phyloP scores from a whole-genome alignment of 106 monocot species.

The Dioscorea zingiberensis region DNA sequence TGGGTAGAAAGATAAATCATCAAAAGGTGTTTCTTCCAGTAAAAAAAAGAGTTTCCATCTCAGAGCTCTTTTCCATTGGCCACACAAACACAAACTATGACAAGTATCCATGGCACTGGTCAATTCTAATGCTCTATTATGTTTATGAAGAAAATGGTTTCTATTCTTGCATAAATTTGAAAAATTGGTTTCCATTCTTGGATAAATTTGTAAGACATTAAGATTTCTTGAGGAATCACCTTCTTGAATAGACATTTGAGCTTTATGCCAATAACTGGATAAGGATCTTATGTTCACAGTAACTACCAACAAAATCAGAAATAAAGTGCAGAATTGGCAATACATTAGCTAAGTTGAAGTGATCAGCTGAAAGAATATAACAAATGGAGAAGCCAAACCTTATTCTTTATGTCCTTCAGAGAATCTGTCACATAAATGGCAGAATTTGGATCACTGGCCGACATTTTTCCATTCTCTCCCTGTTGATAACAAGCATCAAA shows the following conservation, averaged over 20 bases:
- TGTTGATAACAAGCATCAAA: conserved; percentile 23
- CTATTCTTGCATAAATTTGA: no score
- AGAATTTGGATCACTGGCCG: conserved; percentile 97
- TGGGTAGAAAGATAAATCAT: no score
- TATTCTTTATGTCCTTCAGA: conserved; percentile 87
- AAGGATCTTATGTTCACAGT: neutral
- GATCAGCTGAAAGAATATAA: neutral
- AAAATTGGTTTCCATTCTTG: no score
- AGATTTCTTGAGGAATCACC: neutral
- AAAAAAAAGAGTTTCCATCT: no score
- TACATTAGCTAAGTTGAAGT: neutral
- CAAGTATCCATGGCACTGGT: no score
- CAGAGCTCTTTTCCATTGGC: no score
- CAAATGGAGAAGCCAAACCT: conserved; percentile 33
- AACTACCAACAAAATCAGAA: neutral
- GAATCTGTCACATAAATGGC: conserved; percentile 98
- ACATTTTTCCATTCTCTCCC: conserved; percentile 97
- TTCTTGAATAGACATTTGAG: no score
- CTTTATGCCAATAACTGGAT: neutral
- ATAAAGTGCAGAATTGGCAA: neutral
- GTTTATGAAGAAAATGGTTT: no score
- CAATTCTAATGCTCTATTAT: no score
- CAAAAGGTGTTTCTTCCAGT: no score
- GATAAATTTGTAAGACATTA: neutral
- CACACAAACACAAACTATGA: no score